Conservation (phyloP, 2,329 filamentous ascomycete genomes). For the Scedosporium apiospermum region DNA sequence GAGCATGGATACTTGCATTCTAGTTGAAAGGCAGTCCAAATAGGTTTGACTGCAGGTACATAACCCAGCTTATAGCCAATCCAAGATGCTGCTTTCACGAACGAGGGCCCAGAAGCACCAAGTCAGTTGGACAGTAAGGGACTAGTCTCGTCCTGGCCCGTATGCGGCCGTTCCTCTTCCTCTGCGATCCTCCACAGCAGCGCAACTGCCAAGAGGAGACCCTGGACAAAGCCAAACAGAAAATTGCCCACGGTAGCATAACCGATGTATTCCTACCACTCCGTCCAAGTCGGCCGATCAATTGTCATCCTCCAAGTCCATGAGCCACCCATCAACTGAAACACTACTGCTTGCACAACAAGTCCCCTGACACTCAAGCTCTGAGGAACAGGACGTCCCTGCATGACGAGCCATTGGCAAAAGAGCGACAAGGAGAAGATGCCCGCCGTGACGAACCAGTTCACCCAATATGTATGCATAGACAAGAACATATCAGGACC, state of each 20-base stretch:
- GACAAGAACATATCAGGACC: neutral
- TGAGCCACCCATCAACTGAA: neutral
- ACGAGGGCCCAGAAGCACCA: no score
- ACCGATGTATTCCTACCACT: neutral
- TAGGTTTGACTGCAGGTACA: no score
- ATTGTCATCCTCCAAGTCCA: neutral
- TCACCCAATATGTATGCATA: neutral
- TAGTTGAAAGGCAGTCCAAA: no score
- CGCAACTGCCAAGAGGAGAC: neutral
- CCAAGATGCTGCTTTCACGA: no score
- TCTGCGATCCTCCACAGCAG: neutral
- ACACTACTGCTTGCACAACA: neutral
- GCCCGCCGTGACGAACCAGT: neutral
- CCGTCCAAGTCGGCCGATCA: neutral
- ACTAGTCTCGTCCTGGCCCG: no score
- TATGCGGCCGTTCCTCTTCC: no score
- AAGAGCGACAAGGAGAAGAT: neutral
- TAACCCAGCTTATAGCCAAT: no score
- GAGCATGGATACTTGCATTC: no score
- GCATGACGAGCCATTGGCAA: neutral
- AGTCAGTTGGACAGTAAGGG: no score
- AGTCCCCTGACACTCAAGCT: neutral
- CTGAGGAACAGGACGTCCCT: neutral
- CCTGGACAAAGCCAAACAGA: neutral
- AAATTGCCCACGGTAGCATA: neutral